These are phyloP conservation scores for Monosporozyma unispora DNA, from an alignment of 805 yeast genomes.

Conservation along the genomic window DNA sequence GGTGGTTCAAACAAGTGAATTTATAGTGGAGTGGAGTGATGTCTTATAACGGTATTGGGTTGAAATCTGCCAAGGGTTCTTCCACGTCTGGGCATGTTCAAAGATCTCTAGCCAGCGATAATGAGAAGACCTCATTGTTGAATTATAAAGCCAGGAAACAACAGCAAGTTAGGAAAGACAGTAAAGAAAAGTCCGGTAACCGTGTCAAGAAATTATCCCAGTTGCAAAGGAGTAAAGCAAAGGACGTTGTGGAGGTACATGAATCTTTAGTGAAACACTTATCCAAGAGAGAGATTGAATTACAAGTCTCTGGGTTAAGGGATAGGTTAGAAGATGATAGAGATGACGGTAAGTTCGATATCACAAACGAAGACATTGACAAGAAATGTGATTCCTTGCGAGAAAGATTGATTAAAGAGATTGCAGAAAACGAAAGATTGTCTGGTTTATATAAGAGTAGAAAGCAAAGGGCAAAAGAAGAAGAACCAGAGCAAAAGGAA, in stretches of 20 bases:
- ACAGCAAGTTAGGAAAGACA: background rate
- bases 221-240: background rate
- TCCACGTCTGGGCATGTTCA: constrained; percentile 30
- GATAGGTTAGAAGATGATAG: constrained; percentile 21
- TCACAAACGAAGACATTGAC: constrained; percentile 16
- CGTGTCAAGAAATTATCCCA: background rate
- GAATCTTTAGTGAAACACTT: constrained; percentile 9
- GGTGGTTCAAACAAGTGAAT: too few species aligned
- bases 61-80: constrained; percentile 28
- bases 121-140: constrained; percentile 4
- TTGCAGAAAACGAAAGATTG: constrained; percentile 7
- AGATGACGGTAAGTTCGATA: constrained; percentile 7
- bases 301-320: constrained; percentile 22
- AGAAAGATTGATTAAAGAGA: constrained; percentile 6
- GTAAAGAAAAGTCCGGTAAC: background rate
- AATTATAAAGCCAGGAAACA: background rate
- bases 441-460: constrained; percentile 10
- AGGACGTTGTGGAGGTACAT: background rate
- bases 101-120: constrained; percentile 20
- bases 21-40: too few species aligned
- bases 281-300: constrained; percentile 20
- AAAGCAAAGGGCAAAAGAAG: background rate
- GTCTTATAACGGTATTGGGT: constrained; percentile 16
- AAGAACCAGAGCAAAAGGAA: background rate
- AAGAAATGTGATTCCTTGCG: constrained; percentile 16